Base-by-base conservation (phyloP, 371 early-diverging fungal genomes). In the Batkoa obscura region DNA sequence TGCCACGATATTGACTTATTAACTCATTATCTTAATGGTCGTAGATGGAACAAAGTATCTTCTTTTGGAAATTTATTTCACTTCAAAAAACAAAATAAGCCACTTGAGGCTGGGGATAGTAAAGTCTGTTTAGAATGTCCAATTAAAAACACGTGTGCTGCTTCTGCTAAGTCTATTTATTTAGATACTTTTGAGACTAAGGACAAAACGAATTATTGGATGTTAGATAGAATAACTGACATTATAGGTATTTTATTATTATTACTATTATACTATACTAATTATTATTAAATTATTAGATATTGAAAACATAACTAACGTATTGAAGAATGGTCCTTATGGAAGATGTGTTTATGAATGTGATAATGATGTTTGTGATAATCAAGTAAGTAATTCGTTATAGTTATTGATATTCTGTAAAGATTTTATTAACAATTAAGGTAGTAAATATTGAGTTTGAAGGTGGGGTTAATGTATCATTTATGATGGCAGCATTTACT, bases 331-430 rank as follows among this genome's bases (percentile, higher is more conserved):
- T 46, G 78, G 72, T 1, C 69, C 69, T 0, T 80, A 80, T 58
- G 80, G 79, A 12, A 56, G 60, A 10, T 80, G 80, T 54, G 79
- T 79, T 9, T 79, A 77, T 58, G 75, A 78, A 59, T 62, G 57
- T 51, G 74, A 75, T 64, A 80, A 80, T 49, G 74, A 80, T 57
- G 80, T 80, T 8, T 65, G 65, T 38, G 79, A 80, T 59, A 61
- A 78, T 57, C 78, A 80, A 48, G 72, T 73, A 30, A 55, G 9
- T 8, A 5, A 23, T n/a, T n/a, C n/a, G n/a, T 8, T 3, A 1
- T 1, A 5, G 15, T 31, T 4, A 3, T 17, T 10, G 23, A 17
- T 34, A 30, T 15, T 8, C 33, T 31, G 1, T 2, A 43, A 48
- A 13, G 39, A 45, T 4, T 50, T 42, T 9, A 41, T 46, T 32